Evolutionary conservation across 331 rosid genomes (phyloP).

Genomic region (Quercus tomentella): DNA sequence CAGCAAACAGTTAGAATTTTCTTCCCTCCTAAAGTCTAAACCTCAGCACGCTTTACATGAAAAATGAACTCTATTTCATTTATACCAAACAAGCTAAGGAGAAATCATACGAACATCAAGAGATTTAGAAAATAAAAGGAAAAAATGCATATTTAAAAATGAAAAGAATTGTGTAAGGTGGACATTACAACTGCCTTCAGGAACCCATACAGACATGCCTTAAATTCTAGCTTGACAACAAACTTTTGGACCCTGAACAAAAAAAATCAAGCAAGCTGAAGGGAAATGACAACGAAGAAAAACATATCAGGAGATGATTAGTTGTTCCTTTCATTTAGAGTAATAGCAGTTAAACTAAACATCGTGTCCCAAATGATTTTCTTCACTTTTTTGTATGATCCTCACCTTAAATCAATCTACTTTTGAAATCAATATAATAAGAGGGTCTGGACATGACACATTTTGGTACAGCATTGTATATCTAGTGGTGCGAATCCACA

Average conservation of each 20-base stretch:
- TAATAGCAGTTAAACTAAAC: neutral
- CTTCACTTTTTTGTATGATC: neutral
- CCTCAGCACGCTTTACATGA: neutral
- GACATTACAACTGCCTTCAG: neutral
- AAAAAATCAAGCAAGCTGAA: neutral
- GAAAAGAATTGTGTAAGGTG: neutral
- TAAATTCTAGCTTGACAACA: neutral
- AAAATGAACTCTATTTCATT: neutral
- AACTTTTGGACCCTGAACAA: neutral
- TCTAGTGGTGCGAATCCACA: neutral
- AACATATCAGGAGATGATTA: neutral
- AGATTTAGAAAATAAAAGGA: neutral
- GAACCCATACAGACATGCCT: neutral
- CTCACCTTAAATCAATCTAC: neutral
- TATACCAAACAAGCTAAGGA: neutral
- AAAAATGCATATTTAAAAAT: neutral
- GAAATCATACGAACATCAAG: neutral
- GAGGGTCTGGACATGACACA: neutral
- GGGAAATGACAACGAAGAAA: neutral
- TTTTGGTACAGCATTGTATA: neutral
- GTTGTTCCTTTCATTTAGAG: neutral
- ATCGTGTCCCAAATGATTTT: neutral
- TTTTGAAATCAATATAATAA: neutral
- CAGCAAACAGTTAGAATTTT: neutral
- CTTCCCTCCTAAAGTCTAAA: neutral